These are phyloP conservation scores for Amyloporia xantha DNA, from an alignment of 768 basidiomycete genomes.

Conservation along the genomic window DNA sequence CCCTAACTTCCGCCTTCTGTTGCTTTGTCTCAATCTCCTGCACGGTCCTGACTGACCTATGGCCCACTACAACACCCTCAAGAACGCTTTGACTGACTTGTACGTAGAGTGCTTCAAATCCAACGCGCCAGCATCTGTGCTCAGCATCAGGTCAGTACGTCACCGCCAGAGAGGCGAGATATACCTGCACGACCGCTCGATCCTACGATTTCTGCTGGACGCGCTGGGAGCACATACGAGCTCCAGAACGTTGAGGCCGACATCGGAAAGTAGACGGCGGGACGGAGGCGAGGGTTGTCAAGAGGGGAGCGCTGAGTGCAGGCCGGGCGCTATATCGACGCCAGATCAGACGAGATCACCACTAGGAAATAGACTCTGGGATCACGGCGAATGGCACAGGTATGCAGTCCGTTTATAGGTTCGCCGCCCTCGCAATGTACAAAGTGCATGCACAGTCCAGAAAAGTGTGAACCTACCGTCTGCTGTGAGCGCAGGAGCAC, in stretches of 20 bases:
- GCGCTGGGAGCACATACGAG: constrained; percentile 66
- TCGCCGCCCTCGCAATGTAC: too few relatives aligned
- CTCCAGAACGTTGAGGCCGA: constrained; percentile 72
- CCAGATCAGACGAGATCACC: not conserved
- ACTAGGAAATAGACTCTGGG: too few relatives aligned
- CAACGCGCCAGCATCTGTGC: constrained; percentile 33
- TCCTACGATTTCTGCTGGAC: constrained; percentile 56
- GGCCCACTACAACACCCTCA: constrained; percentile 56
- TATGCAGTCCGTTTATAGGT: too few relatives aligned
- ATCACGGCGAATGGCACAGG: too few relatives aligned
- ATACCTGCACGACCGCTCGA: constrained; percentile 15
- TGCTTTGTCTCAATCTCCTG: constrained; percentile 59
- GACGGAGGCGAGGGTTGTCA: constrained; percentile 38
- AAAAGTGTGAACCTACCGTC: constrained; percentile 18
- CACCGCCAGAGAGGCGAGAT: constrained; percentile 15
- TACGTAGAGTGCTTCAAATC: constrained; percentile 74
- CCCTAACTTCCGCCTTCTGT: constrained; percentile 51
- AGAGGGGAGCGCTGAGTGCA: constrained; percentile 54
- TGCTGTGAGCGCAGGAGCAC: constrained; percentile 13
- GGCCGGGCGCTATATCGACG: constrained; percentile 48
- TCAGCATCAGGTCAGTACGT: constrained; percentile 24
- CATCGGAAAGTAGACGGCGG: constrained; percentile 63
- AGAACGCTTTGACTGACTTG: constrained; percentile 78
- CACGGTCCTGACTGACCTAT: constrained; percentile 50
- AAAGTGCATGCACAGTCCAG: not conserved